Evolutionary conservation across 768 basidiomycete genomes (phyloP), one percentile per base, ranked within the genome.

Genomic region (Termitomyces sp.): DNA sequence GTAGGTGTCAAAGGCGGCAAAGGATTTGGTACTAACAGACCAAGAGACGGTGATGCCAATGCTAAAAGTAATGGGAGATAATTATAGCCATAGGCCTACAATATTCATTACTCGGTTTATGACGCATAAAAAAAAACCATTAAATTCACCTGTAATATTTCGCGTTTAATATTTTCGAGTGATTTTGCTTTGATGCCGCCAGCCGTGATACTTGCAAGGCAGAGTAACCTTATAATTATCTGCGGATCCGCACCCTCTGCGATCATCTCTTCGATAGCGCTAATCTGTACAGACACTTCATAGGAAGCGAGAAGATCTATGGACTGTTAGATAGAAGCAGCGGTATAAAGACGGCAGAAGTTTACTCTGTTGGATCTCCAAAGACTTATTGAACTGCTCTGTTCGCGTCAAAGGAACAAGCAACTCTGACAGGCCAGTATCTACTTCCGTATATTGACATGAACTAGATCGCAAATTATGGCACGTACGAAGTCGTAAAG

Each of bases 301-400:
- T 95, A 94, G 7, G 94, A 95, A 7, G 94, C 92, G 31, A 98
- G 82, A n/a, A 99, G 79, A 70, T 98, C 95, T 98, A 59, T 37
- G 60, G 52, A 36, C 20, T 56, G 42, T 62, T 26, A 60, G 42
- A 34, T 59, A 33, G 31, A 50, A 47, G 36, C 29, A 18, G 61
- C 20, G 16, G 56, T 13, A 22, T 16, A 39, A 29, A 26, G 37
- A 9, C 20, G 9, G 24, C 15, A 29, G 6, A 34, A 18, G 69
- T 83, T 67, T 66, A 94, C 94, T 98, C 71, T 98, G 97, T 67
- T 98, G 96, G 15, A 97, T 89, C 73, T 98, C 95, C 10, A 99
- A 77, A 12, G 87, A 90, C 66, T 86, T 89, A 72, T 94, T 93
- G 74, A 99, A 99, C 47, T 87, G 74, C 41, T 96, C 90, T 15